Percentiles rank a stretch among this genome's conserved stretches.
Conservation (phyloP, 2,329 filamentous ascomycete genomes). For the Fusarium palustre region DNA sequence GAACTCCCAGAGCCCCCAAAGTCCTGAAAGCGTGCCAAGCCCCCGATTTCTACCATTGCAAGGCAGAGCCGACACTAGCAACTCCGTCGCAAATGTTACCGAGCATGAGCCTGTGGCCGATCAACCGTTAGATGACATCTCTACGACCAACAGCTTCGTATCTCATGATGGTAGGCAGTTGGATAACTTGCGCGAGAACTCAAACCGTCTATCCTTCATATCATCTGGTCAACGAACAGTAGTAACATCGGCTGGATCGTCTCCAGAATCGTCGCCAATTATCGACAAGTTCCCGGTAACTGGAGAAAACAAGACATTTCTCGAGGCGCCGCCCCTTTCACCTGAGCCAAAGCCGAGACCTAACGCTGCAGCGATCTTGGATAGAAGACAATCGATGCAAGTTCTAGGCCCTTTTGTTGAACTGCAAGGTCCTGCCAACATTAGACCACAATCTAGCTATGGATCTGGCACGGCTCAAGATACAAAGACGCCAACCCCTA, state of each 20-base stretch:
- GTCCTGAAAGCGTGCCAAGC: conserved; percentile 26
- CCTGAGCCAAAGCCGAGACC: conserved; percentile 60
- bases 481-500: conserved; percentile 53
- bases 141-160: conserved; percentile 66
- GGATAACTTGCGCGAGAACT: conserved; percentile 67
- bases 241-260: conserved; percentile 66
- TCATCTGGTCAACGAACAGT: conserved; percentile 72
- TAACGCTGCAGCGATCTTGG: conserved; percentile 64
- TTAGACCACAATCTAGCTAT: conserved; percentile 41
- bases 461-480: conserved; percentile 28
- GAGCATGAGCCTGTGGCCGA: conserved; percentile 52
- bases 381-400: conserved; percentile 65
- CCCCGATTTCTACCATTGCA: conserved; percentile 29
- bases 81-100: conserved; percentile 25
- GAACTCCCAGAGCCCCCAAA: conserved; percentile 32
- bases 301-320: conserved; percentile 36
- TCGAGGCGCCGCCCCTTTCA: conserved; percentile 41
- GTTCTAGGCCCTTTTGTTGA: conserved; percentile 59
- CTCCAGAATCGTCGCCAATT: conserved; percentile 67
- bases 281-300: conserved; percentile 60
- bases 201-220: conserved; percentile 68
- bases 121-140: conserved; percentile 64
- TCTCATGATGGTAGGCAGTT: conserved; percentile 70
- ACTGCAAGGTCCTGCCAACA: conserved; percentile 47
- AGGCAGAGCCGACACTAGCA: conserved; percentile 24